Conservation (phyloP, 148 eudicot genomes). For the Cornus kousa region DNA sequence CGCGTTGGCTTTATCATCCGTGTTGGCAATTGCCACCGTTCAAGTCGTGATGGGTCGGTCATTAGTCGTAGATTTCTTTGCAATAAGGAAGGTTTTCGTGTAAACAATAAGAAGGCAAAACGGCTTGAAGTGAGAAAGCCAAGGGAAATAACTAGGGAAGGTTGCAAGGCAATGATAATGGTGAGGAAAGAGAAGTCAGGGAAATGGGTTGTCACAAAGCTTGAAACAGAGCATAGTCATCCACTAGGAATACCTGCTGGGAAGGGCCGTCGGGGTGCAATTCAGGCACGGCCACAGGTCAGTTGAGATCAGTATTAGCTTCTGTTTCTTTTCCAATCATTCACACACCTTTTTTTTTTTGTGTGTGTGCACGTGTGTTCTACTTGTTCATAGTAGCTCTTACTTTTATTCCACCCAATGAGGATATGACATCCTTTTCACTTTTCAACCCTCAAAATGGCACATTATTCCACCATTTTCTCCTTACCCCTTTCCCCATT, state of each 20-base stretch:
- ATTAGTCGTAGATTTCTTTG: conserved; percentile 19
- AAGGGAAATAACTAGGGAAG: conserved; percentile 21
- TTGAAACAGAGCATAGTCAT: conserved; percentile 22
- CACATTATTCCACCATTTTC: background rate
- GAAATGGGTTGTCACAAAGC: conserved; percentile 18
- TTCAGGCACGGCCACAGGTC: conserved; percentile 20
- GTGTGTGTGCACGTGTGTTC: background rate
- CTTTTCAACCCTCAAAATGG: too few species aligned
- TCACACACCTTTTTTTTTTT: background rate
- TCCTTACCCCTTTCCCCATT: background rate
- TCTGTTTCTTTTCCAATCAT: background rate
- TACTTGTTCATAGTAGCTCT: background rate
- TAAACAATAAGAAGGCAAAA: conserved; percentile 14
- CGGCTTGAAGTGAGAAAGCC: conserved; percentile 22
- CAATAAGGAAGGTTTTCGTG: conserved; percentile 23
- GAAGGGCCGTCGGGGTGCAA: conserved; percentile 13
- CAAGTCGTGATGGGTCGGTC: conserved; percentile 14
- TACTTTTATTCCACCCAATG: background rate
- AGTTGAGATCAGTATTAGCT: background rate
- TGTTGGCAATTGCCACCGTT: conserved; percentile 21
- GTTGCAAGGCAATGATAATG: conserved; percentile 25
- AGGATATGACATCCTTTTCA: too few species aligned
- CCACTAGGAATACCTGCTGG: conserved; percentile 19
- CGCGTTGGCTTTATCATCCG: conserved; percentile 13
- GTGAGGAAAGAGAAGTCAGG: conserved; percentile 22